A percentile compares a stretch with the other conserved stretches of the same genome.
Conservation (phyloP, 257 asterid genomes). For the Solanum pennellii region DNA sequence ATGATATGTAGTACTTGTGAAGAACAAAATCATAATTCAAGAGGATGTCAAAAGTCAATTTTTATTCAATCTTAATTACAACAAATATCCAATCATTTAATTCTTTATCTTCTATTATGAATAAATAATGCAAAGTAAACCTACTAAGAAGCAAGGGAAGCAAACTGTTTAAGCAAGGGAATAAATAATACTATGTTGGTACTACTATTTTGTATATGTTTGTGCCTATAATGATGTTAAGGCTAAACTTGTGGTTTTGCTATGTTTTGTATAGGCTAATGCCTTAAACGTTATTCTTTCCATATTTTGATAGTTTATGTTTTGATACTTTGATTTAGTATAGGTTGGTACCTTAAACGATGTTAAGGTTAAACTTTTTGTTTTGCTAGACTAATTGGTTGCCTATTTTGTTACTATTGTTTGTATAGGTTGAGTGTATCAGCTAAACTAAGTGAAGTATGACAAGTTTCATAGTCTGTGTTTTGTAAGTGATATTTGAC, state of each 20-base stretch:
- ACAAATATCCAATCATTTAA: too few relatives aligned
- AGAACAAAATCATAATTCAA: too few relatives aligned
- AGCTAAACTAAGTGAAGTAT: background rate
- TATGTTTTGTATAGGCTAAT: too few relatives aligned
- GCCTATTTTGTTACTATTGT: background rate
- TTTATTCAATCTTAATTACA: background rate
- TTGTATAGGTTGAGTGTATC: background rate
- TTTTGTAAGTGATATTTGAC: background rate
- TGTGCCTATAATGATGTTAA: background rate
- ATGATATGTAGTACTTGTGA: background rate
- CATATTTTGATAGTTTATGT: too few relatives aligned
- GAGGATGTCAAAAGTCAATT: background rate
- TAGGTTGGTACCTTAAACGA: background rate
- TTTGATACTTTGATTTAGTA: background rate
- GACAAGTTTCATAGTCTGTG: background rate
- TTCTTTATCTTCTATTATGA: too few relatives aligned
- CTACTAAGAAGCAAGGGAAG: too few relatives aligned
- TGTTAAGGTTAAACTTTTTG: too few relatives aligned
- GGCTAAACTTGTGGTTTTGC: background rate
- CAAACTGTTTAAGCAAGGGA: too few relatives aligned
- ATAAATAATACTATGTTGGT: background rate
- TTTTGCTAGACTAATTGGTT: background rate
- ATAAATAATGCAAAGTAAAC: background rate
- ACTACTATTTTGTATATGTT: background rate
- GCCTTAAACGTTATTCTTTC: too few relatives aligned